Conservation (phyloP, 2,329 filamentous ascomycete genomes). For the Alternaria angustiovoidea region DNA sequence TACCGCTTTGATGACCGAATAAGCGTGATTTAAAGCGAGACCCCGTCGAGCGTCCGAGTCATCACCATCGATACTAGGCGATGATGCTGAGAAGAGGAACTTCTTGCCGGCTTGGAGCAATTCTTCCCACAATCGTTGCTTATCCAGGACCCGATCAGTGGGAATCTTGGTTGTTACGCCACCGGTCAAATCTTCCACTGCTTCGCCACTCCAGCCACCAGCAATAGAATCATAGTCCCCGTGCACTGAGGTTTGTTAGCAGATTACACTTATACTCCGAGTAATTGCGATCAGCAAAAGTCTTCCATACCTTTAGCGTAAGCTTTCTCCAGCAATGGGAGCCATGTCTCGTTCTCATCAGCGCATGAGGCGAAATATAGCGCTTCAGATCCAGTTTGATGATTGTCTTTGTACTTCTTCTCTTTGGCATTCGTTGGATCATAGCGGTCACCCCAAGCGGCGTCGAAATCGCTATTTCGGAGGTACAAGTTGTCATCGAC, state of each 20-base stretch:
- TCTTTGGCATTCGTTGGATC: constrained; percentile 65
- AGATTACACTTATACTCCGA: background rate
- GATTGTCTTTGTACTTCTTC: constrained; percentile 69
- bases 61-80: constrained; percentile 64
- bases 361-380: constrained; percentile 80
- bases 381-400: constrained; percentile 77
- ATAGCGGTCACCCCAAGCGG: constrained; percentile 71
- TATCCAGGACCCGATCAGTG: constrained; percentile 74
- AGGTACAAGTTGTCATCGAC: constrained; percentile 91
- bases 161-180: constrained; percentile 74
- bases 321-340: constrained; percentile 81
- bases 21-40: constrained; percentile 58
- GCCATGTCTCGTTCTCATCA: constrained; percentile 81
- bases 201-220: constrained; percentile 68
- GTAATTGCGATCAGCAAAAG: background rate
- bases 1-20: constrained; percentile 64
- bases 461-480: constrained; percentile 78
- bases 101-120: constrained; percentile 76
- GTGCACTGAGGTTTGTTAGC: constrained; percentile 61
- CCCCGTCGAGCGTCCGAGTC: constrained; percentile 64
- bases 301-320: constrained; percentile 68
- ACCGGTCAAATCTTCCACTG: constrained; percentile 67
- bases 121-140: constrained; percentile 84
- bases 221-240: constrained; percentile 79
- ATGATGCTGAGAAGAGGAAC: constrained; percentile 73